phyloP scores from a whole-genome alignment of 148 eudicot genomes.

The Rhododendron simsii region DNA sequence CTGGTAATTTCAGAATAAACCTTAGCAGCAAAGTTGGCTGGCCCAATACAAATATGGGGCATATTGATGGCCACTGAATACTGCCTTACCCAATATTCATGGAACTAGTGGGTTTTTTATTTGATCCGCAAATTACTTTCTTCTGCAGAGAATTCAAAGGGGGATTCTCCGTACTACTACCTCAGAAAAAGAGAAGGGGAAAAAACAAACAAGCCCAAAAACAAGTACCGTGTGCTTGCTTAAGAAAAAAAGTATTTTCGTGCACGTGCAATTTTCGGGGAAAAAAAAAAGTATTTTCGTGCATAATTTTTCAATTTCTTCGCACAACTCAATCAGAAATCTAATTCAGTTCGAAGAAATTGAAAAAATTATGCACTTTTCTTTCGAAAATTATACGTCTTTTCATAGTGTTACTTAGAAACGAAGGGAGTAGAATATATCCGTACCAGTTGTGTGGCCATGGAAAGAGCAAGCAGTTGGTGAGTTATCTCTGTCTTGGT shows the following conservation, averaged over 20 bases:
- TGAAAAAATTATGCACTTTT: no score
- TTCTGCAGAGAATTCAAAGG: neutral
- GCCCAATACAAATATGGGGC: neutral
- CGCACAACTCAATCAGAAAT: neutral
- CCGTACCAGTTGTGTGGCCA: slow-evolving; percentile 56
- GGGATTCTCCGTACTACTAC: neutral
- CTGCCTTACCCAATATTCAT: neutral
- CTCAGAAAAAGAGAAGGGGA: no score
- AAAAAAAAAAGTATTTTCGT: no score
- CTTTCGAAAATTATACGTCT: no score
- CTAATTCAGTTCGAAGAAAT: neutral
- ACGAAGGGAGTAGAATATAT: neutral
- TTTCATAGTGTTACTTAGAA: neutral
- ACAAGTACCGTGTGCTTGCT: neutral
- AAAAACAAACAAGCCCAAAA: neutral
- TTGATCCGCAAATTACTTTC: neutral
- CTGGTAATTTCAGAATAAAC: neutral
- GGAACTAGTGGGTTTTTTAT: neutral
- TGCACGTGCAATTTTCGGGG: no score
- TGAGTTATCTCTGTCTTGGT: slow-evolving; percentile 40
- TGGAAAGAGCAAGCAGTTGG: slow-evolving; percentile 61
- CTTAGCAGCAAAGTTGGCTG: neutral
- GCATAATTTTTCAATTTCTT: no score
- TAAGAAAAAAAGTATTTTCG: no score
- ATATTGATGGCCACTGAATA: neutral